Evolutionary conservation across 2,329 filamentous ascomycete genomes (phyloP), one percentile per base, ranked within the genome.

Genomic region (Rutstroemia sydowiana): DNA sequence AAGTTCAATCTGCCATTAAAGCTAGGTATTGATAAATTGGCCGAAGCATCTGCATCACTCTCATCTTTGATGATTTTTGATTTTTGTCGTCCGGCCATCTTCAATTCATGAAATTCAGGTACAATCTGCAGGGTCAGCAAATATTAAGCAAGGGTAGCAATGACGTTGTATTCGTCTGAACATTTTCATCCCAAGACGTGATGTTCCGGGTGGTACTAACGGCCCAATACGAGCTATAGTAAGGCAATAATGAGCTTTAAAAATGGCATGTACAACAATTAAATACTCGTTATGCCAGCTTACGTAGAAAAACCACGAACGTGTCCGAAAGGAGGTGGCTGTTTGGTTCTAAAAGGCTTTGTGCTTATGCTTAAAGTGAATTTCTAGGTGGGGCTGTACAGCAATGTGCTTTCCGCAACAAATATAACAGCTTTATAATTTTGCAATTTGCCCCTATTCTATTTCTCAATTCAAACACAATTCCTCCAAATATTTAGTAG

Each of bases 1-100:
- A 64, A 54, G 26, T 65, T 57, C 13, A 65, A 37, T 42, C 56
- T 53, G n/a, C 62, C 57, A 26, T 48, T 54, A 55, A 65, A 65
- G 44, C 54, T 63, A 40, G 61, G 44, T 37, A 54, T 18, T 20
- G 48, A 26, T 40, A 16, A 7, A 21, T 26, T 51, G 16, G 23
- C 18, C 37, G 41, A 3, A 16, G 16, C 5, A 39, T 37, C 16
- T 39, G 11, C 26, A 6, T 45, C 41, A 5, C 3, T 8, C n/a
- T 39, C 28, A 21, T 40, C 32, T 20, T 26, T 26, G 23, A 26
- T 4, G 4, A 8, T 26, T 26, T 26, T 26, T 26, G 23, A 26
- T 26, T 45, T n/a, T n/a, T n/a, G 31, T 20, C 34, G 28, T 37
- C 31, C 34, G 34, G 18, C 31, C 48, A 45, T 51, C 7, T 39